Evolutionary conservation across 2,329 filamentous ascomycete genomes (phyloP), one percentile per base, ranked within the genome.

Genomic region (Trichophyton rubrum): DNA sequence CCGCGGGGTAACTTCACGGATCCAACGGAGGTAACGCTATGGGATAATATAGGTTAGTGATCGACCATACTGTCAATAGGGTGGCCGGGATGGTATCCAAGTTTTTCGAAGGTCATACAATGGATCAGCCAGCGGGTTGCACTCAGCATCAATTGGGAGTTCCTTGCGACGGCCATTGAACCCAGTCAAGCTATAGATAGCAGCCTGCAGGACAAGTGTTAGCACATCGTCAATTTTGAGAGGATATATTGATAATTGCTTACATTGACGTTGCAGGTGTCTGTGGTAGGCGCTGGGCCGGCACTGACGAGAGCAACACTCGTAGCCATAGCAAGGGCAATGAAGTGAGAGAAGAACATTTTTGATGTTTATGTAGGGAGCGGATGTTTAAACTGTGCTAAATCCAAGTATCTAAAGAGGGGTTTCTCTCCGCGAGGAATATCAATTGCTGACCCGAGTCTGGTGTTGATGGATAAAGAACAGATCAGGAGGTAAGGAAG

Each of bases 81-180:
- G 17, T 15, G 27, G 6, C 27, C 3, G 9, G 15, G 17, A 13
- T 13, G 33, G 9, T 38, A 38, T 38, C 33, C 8, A 11, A 13
- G 33, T 13, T 38, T 38, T 30, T 9, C 8, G 13, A 15, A 15
- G 3, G 1, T 4, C 49, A 30, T 35, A 55, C 49, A 55, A 55
- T 35, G 49, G 49, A 35, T 55, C 49, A 35, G 49, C 49, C 17
- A 55, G 30, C 35, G 49, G 49, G 20, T 55, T 55, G 27, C 49
- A 55, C 17, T 55, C 49, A 15, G 49, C 35, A 55, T 55, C 49
- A 55, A 55, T 35, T 17, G 49, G 49, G 13, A 55, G 27, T 35
- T 55, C 49, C 49, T 55, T 55, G 49, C 49, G 49, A 17, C 49
- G 49, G 27, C 49, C 49, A n/a, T 55, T 55, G 49, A 55, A 38